Base-by-base conservation (phyloP, 2,329 filamentous ascomycete species). In the Neopestalotiopsis sp. region DNA sequence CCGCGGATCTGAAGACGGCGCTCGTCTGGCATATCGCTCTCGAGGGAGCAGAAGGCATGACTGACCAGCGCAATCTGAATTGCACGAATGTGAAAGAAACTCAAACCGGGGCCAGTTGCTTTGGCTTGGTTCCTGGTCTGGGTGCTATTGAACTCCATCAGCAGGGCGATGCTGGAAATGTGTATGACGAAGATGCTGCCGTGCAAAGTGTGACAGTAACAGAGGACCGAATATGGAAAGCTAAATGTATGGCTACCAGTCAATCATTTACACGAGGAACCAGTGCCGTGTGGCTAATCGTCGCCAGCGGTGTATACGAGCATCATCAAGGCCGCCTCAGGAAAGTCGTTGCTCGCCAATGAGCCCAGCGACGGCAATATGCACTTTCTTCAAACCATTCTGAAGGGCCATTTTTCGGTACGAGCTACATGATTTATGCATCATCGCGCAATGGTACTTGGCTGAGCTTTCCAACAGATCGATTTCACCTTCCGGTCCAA, bases 371-470 rank as follows among this genome's bases (percentile, higher is more conserved):
- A 78, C 3, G 90, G 90, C 2, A 92, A 92, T 74, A 80, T 91
- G 61, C 90, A 92, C 74, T 76, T 91, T 64, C 81, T 92, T 3
- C 89, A 92, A 76, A 91, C 91, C 75, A 84, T 89, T 9, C 92
- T 92, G 73, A 83, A 88, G 69, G 90, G 90, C 3, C 74, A 85
- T 0, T 92, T 92, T 30, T 49, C 63, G 52, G 67, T 68, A 60
- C 10, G n/a, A 34, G 17, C 45, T 56, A 12, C 20, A 14, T 6
- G 9, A 1, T 20, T 9, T 24, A n/a, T n/a, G 2, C 14, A 24
- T 10, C 34, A 38, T 7, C 1, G 17, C 9, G 14, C 30, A 13
- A 38, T 63, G 17, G 24, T 42, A 3, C 28, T 40, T 7, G 10
- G 12, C 28, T 60, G 4, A 30, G 32, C 38, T 28, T 52, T 4